phyloP scores from a whole-genome alignment of 2,329 filamentous ascomycete genomes.

The Lachnellula subtilissima region DNA sequence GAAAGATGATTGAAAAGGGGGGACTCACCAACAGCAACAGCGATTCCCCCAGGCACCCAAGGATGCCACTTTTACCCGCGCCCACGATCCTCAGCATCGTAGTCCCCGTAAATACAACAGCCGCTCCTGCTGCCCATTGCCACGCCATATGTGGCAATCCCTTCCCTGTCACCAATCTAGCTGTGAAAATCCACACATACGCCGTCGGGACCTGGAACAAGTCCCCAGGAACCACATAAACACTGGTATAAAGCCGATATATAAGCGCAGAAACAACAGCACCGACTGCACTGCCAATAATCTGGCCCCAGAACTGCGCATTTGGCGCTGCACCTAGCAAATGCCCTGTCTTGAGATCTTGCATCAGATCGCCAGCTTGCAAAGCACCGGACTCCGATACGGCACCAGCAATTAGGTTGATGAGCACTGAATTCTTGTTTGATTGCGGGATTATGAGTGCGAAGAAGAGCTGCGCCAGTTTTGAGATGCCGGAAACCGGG shows the following conservation, averaged over 20 bases:
- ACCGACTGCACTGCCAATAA: conserved; percentile 82
- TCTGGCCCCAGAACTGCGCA: conserved; percentile 94
- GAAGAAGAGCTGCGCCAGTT: conserved; percentile 93
- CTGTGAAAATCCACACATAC: conserved; percentile 97
- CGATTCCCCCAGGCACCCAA: conserved; percentile 86
- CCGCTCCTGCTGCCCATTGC: conserved; percentile 74
- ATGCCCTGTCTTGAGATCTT: conserved; percentile 95
- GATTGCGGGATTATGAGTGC: conserved; percentile 79
- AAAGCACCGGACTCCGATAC: conserved; percentile 80
- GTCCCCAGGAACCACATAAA: conserved; percentile 83
- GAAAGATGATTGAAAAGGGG: not conserved
- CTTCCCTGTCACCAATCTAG: conserved; percentile 83
- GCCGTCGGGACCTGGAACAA: conserved; percentile 92
- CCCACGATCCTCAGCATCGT: conserved; percentile 64
- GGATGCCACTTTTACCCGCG: conserved; percentile 59
- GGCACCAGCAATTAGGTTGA: conserved; percentile 90
- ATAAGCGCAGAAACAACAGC: conserved; percentile 81
- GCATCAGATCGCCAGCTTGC: conserved; percentile 93
- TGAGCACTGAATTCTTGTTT: conserved; percentile 81
- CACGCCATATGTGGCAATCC: conserved; percentile 80
- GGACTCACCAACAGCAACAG: conserved; percentile 77
- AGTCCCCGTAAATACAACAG: conserved; percentile 63
- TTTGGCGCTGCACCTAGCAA: conserved; percentile 86
- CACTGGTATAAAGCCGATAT: conserved; percentile 83
- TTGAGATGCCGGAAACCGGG: conserved; percentile 93